Conservation (phyloP, 2,329 filamentous ascomycete species). For the Penicillium sumatraense region DNA sequence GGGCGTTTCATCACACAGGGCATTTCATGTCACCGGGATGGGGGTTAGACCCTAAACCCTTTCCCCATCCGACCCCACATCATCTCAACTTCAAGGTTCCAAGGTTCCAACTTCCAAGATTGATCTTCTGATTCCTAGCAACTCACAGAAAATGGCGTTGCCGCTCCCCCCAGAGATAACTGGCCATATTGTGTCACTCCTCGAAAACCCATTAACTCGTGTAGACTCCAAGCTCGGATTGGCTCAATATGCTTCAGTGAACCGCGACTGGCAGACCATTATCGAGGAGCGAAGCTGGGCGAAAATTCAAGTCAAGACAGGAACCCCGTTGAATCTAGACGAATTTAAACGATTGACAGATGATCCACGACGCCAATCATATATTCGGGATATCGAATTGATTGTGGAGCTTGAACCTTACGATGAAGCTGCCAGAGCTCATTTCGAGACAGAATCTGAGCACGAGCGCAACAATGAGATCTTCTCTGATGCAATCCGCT, state of each 20-base stretch:
- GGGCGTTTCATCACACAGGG: conserved; percentile 19
- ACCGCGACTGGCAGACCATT: conserved; percentile 8
- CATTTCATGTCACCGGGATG: too few relatives aligned
- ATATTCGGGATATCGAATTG: conserved; percentile 9
- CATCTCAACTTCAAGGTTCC: not conserved
- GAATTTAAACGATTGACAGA: conserved; percentile 4
- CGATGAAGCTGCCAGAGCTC: conserved; percentile 10
- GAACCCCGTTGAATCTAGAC: conserved; percentile 3
- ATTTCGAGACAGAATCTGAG: conserved; percentile 12
- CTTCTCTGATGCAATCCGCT: conserved; percentile 8
- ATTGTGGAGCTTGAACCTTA: conserved; percentile 11
- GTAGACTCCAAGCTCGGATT: conserved; percentile 10
- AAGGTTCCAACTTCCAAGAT: too few relatives aligned
- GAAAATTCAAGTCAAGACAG: conserved; percentile 6
- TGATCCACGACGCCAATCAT: conserved; percentile 6
- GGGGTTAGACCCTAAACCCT: conserved; percentile 12
- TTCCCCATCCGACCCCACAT: too few relatives aligned
- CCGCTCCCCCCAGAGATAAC: conserved; percentile 10
- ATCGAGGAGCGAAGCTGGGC: conserved; percentile 9
- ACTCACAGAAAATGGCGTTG: conserved; percentile 6
- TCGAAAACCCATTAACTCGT: conserved; percentile 7
- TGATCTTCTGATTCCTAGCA: not conserved
- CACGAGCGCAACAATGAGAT: conserved; percentile 11
- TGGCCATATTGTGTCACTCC: conserved; percentile 11
- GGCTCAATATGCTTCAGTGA: conserved; percentile 15